Evolutionary conservation across 371 early-diverging fungal genomes (phyloP).

Genomic region (Catenaria anguillulae): DNA sequence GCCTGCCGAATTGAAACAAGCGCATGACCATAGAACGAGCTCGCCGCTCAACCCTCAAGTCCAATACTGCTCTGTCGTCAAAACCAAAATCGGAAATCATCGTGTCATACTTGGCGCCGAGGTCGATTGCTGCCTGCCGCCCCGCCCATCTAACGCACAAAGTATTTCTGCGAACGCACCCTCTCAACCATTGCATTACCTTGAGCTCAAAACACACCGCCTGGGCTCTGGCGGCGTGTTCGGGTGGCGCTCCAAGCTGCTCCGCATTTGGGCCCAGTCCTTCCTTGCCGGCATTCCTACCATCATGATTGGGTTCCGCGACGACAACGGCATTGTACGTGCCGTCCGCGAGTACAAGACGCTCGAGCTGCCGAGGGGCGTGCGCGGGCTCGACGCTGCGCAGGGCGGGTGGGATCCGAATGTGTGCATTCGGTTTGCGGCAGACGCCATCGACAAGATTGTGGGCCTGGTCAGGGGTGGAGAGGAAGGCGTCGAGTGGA

Average conservation of each 20-base stretch:
- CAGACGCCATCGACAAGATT: neutral
- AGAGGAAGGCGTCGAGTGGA: too few species aligned
- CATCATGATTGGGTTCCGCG: constrained; percentile 71
- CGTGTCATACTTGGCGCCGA: constrained; percentile 76
- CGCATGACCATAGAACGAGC: constrained; percentile 24
- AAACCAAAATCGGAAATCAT: constrained; percentile 51
- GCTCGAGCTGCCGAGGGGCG: constrained; percentile 62
- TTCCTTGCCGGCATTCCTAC: constrained; percentile 72
- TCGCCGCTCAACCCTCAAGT: constrained; percentile 59
- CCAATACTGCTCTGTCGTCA: constrained; percentile 76
- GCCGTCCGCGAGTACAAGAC: constrained; percentile 48
- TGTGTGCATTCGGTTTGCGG: constrained; percentile 9
- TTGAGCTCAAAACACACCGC: constrained; percentile 78
- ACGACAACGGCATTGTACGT: constrained; percentile 43
- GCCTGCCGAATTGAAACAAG: constrained; percentile 10
- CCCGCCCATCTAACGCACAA: too few species aligned
- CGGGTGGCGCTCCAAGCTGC: constrained; percentile 53
- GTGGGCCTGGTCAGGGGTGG: too few species aligned
- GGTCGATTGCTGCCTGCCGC: constrained; percentile 56
- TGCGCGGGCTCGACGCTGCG: constrained; percentile 41
- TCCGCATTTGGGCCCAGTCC: constrained; percentile 84
- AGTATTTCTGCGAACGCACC: too few species aligned
- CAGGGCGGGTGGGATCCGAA: constrained; percentile 34
- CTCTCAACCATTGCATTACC: too few species aligned
- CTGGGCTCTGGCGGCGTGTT: constrained; percentile 37